A percentile compares a stretch with the other conserved stretches of the same genome.
phyloP scores from a whole-genome alignment of 2,329 filamentous ascomycete genomes.

The Polychaeton citri region DNA sequence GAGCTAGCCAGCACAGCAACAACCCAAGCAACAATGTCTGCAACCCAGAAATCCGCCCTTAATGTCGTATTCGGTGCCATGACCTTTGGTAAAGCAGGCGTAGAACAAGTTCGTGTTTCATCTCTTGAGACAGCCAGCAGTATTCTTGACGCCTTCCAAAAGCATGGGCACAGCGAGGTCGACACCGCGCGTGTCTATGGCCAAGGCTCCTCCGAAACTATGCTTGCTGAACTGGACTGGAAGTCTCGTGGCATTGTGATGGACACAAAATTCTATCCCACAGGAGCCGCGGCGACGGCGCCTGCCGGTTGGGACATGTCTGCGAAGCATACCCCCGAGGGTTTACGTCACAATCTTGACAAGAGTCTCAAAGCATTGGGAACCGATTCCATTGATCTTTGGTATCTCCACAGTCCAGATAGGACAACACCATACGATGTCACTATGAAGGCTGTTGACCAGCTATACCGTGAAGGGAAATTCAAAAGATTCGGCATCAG shows the following conservation, averaged over 20 bases:
- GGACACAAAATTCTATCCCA: slow-evolving; percentile 18
- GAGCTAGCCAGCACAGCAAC: background rate
- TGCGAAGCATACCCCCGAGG: slow-evolving; percentile 16
- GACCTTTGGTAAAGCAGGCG: background rate
- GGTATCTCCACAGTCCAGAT: slow-evolving; percentile 40
- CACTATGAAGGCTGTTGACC: slow-evolving; percentile 34
- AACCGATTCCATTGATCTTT: slow-evolving; percentile 31
- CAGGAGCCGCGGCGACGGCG: slow-evolving; percentile 4
- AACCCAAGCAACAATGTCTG: background rate
- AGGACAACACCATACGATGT: slow-evolving; percentile 31
- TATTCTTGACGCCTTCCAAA: slow-evolving; percentile 16
- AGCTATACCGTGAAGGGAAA: slow-evolving; percentile 32
- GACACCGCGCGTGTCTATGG: slow-evolving; percentile 17
- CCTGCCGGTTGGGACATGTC: slow-evolving; percentile 8
- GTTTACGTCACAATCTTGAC: slow-evolving; percentile 22
- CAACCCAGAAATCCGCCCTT: background rate
- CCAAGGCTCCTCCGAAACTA: slow-evolving; percentile 13
- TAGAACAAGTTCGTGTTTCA: slow-evolving; percentile 14
- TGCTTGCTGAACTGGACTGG: slow-evolving; percentile 16
- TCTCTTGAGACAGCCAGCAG: slow-evolving; percentile 7
- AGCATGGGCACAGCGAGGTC: slow-evolving; percentile 17
- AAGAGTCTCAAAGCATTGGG: slow-evolving; percentile 27
- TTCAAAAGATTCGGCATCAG: slow-evolving; percentile 33
- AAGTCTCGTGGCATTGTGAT: slow-evolving; percentile 14
- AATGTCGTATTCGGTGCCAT: background rate